These are phyloP conservation scores for Thelephora terrestris DNA, from an alignment of 1,284 basidiomycete species.

Conservation along the genomic window DNA sequence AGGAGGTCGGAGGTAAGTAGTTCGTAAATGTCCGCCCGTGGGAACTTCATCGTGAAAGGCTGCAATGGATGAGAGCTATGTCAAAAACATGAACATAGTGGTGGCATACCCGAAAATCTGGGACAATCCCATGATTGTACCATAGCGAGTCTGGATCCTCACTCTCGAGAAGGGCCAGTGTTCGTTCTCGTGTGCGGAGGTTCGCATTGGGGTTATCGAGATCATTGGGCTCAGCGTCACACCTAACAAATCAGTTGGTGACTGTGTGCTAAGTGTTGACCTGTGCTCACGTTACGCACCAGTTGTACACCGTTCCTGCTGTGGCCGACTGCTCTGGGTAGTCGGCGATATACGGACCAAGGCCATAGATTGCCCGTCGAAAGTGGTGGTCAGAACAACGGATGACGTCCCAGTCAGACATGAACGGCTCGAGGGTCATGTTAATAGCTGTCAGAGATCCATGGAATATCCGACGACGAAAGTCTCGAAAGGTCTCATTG, in stretches of 20 bases:
- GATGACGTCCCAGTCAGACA: slow-evolving; percentile 13
- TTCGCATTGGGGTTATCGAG: not conserved
- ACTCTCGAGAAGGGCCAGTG: not conserved
- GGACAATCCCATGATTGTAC: slow-evolving; percentile 5
- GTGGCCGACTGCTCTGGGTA: not conserved
- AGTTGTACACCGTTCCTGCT: slow-evolving; percentile 1
- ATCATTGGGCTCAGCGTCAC: not conserved
- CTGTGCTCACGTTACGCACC: slow-evolving; percentile 4
- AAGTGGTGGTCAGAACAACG: slow-evolving; percentile 18
- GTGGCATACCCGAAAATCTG: not conserved
- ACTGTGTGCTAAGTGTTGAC: not conserved
- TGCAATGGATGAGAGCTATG: slow-evolving; percentile 2
- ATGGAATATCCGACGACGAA: slow-evolving; percentile 16
- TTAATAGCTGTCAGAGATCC: slow-evolving; percentile 11
- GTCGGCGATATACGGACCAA: slow-evolving; percentile 5
- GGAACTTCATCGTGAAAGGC: slow-evolving; percentile 28
- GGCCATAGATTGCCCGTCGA: slow-evolving; percentile 6
- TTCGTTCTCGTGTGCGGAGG: slow-evolving; percentile 1
- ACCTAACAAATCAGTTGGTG: not conserved
- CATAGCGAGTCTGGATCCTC: not conserved
- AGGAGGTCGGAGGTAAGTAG: slow-evolving; percentile 27
- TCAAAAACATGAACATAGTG: too few relatives aligned
- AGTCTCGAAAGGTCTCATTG: slow-evolving; percentile 11
- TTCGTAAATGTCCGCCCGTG: slow-evolving; percentile 25
- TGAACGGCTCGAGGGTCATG: slow-evolving; percentile 8